Percentiles rank a stretch among this genome's conserved stretches.
Conservation (phyloP, 768 basidiomycete species). For the Mycena venus region DNA sequence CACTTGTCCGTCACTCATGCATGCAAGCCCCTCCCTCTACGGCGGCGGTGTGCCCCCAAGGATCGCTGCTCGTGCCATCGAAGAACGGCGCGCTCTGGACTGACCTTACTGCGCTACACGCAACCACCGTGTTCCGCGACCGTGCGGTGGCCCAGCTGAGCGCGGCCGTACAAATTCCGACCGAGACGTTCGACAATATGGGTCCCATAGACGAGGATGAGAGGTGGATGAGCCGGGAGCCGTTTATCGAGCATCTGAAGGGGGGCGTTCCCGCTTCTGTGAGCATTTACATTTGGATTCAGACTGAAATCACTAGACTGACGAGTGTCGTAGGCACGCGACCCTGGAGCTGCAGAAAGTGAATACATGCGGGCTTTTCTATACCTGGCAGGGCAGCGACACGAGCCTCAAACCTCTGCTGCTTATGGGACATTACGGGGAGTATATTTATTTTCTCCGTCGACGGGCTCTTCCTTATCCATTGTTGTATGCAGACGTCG, state of each 20-base stretch:
- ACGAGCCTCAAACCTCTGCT: constrained; percentile 66
- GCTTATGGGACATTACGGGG: constrained; percentile 67
- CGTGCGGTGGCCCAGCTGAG: constrained; percentile 48
- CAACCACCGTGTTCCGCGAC: constrained; percentile 41
- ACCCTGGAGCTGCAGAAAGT: constrained; percentile 51
- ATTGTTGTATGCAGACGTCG: constrained; percentile 69
- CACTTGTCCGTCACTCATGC: no score
- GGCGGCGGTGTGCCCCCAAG: constrained; percentile 17
- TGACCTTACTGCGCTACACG: constrained; percentile 19
- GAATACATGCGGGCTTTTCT: constrained; percentile 74
- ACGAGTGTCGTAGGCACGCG: neutral
- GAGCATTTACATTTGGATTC: constrained; percentile 24
- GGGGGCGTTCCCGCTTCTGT: constrained; percentile 67
- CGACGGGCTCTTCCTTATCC: neutral
- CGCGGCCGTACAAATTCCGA: constrained; percentile 52
- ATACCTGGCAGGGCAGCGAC: constrained; percentile 69
- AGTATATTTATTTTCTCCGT: no score
- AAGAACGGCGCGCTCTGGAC: constrained; percentile 28
- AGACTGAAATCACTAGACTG: no score
- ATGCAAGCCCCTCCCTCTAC: no score
- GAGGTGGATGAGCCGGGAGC: constrained; percentile 54
- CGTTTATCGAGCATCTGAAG: constrained; percentile 55
- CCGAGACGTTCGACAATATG: constrained; percentile 64
- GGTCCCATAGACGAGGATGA: constrained; percentile 59
- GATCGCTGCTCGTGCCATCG: neutral